These are phyloP conservation scores for Aureobasidium subglaciale DNA, from an alignment of 2,329 filamentous ascomycete genomes.

Conservation along the genomic window DNA sequence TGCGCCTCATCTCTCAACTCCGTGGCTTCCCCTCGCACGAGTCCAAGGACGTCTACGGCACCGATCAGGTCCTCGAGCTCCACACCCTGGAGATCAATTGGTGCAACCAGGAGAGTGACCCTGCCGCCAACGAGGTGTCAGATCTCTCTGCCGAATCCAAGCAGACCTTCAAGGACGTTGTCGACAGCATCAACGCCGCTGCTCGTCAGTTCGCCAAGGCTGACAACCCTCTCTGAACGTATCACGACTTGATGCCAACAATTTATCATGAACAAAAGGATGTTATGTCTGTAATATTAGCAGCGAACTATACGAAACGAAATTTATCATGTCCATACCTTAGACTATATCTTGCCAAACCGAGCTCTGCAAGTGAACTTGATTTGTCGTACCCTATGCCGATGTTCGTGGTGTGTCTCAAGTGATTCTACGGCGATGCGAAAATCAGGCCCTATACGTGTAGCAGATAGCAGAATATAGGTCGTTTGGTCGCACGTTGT, in stretches of 20 bases:
- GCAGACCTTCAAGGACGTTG: conserved; percentile 37
- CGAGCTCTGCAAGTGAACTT: too few species aligned
- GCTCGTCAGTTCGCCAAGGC: conserved; percentile 36
- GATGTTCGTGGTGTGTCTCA: too few species aligned
- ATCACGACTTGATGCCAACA: not conserved
- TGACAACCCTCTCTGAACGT: conserved; percentile 23
- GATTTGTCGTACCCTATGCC: too few species aligned
- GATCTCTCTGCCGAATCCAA: conserved; percentile 35
- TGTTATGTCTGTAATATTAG: not conserved
- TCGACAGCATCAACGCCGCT: conserved; percentile 36
- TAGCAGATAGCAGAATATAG: too few species aligned
- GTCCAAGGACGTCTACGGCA: conserved; percentile 34
- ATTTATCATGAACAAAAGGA: not conserved
- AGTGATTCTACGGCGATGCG: too few species aligned
- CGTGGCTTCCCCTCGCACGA: conserved; percentile 35
- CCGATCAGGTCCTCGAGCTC: conserved; percentile 34
- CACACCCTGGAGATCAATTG: conserved; percentile 39
- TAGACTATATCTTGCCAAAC: not conserved
- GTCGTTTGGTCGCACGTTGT: too few species aligned
- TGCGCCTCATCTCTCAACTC: conserved; percentile 31
- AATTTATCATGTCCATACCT: not conserved
- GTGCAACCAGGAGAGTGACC: conserved; percentile 34
- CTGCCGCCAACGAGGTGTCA: conserved; percentile 25
- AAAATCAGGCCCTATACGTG: too few species aligned
- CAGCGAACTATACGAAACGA: not conserved